Evolutionary conservation across 2,329 filamentous ascomycete species (phyloP).

Genomic region (Stromatinia cepivora): DNA sequence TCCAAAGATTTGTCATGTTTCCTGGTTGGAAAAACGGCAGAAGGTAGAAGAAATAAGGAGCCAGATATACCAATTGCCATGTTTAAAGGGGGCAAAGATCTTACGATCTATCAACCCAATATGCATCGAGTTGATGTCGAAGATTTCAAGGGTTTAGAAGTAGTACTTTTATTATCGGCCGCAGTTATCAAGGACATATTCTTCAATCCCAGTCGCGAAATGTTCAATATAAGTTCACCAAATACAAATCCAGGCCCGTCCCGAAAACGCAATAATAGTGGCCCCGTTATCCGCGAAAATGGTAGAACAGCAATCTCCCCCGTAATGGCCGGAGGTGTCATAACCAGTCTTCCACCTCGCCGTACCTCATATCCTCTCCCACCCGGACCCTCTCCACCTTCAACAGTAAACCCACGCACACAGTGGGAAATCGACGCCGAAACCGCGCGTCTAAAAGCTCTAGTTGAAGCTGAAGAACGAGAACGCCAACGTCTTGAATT

Average conservation of each 20-base stretch:
- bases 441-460: conserved; percentile 50
- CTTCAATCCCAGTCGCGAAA: conserved; percentile 64
- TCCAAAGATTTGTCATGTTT: conserved; percentile 88
- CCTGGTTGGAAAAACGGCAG: conserved; percentile 74
- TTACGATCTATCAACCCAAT: conserved; percentile 94
- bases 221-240: conserved; percentile 70
- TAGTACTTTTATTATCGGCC: conserved; percentile 67
- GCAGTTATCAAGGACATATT: conserved; percentile 67
- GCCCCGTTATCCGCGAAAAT: conserved; percentile 33
- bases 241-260: conserved; percentile 35
- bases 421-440: conserved; percentile 66
- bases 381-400: conserved; percentile 27
- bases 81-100: conserved; percentile 66
- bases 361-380: conserved; percentile 28
- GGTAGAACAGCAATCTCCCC: conserved; percentile 27
- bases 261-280: conserved; percentile 37
- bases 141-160: conserved; percentile 88
- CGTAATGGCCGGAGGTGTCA: conserved; percentile 37
- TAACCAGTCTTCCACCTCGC: conserved; percentile 23
- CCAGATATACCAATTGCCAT: conserved; percentile 94
- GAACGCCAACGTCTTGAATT: conserved; percentile 53
- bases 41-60: conserved; percentile 78
- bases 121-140: conserved; percentile 87
- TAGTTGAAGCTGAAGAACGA: conserved; percentile 18
- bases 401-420: conserved; percentile 38